Conservation (phyloP, 768 basidiomycete species). For the Paxillus rubicundulus region DNA sequence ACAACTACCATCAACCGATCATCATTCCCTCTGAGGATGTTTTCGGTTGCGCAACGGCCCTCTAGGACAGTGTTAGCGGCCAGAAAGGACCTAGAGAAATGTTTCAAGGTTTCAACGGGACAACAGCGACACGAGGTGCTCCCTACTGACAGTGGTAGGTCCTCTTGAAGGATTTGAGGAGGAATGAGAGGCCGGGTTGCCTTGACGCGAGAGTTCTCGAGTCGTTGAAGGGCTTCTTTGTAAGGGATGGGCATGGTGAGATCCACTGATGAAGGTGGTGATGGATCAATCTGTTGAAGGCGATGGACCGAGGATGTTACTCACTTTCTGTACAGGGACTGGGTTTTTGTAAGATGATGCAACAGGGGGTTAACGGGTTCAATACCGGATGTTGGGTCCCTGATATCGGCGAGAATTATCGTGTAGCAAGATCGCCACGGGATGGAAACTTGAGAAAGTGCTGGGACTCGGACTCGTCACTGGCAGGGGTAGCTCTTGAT, state of each 20-base stretch:
- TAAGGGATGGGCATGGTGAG: constrained; percentile 68
- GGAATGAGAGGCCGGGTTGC: constrained; percentile 88
- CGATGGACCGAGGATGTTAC: neutral
- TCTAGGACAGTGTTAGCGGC: constrained; percentile 88
- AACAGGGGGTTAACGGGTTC: constrained; percentile 2
- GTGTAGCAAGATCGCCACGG: neutral
- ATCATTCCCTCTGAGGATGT: constrained; percentile 80
- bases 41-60: constrained; percentile 76
- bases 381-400: constrained; percentile 8
- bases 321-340: constrained; percentile 17
- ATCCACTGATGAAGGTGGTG: constrained; percentile 31
- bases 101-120: constrained; percentile 1
- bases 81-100: constrained; percentile 56
- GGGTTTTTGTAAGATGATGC: neutral
- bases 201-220: constrained; percentile 87
- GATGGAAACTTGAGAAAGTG: constrained; percentile 2
- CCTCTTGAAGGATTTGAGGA: constrained; percentile 92
- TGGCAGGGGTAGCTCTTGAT: neutral
- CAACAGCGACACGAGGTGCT: neutral
- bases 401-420: constrained; percentile 6
- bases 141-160: constrained; percentile 71
- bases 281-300: constrained; percentile 18
- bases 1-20: constrained; percentile 92
- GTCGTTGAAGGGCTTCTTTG: constrained; percentile 73
- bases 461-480: neutral